A percentile compares a stretch with the other conserved stretches of the same genome.
Conservation (phyloP, 2,329 filamentous ascomycete genomes). For the Gaeumannomyces sp. region DNA sequence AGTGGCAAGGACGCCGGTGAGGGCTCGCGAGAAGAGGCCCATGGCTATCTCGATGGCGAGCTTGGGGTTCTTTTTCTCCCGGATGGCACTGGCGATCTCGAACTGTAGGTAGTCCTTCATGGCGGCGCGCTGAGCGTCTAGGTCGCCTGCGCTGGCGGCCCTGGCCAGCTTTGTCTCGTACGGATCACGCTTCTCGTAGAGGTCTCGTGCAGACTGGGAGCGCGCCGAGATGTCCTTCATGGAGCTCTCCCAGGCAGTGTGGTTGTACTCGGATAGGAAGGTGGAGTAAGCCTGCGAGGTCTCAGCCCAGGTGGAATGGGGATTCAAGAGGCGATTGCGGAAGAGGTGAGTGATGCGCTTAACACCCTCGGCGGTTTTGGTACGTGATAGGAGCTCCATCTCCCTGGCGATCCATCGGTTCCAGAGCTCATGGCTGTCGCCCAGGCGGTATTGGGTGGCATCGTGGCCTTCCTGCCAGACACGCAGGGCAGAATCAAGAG, state of each 20-base stretch:
- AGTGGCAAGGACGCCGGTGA: constrained; percentile 62
- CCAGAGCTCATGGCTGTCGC: constrained; percentile 74
- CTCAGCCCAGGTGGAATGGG: constrained; percentile 68
- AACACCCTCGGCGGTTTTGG: constrained; percentile 49
- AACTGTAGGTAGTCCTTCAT: constrained; percentile 73
- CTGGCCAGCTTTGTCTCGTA: constrained; percentile 61
- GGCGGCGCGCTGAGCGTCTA: constrained; percentile 43
- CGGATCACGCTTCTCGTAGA: constrained; percentile 58
- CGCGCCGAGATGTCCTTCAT: constrained; percentile 63
- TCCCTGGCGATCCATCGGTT: constrained; percentile 70
- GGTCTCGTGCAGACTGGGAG: constrained; percentile 56
- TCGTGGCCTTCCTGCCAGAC: constrained; percentile 68
- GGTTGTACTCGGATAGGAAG: constrained; percentile 67
- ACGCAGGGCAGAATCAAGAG: constrained; percentile 57
- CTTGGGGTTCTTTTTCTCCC: constrained; percentile 41
- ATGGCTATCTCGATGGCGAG: constrained; percentile 46
- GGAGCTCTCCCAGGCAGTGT: constrained; percentile 62
- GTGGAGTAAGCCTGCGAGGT: constrained; percentile 70
- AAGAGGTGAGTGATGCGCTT: constrained; percentile 64
- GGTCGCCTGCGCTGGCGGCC: constrained; percentile 50
- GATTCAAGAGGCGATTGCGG: constrained; percentile 62
- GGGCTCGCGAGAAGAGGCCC: constrained; percentile 72
- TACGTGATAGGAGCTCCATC: constrained; percentile 57
- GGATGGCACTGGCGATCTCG: constrained; percentile 63
- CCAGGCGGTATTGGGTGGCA: constrained; percentile 65